phyloP scores from a whole-genome alignment of 768 basidiomycete genomes.

The Termitomyces eurrhizus region DNA sequence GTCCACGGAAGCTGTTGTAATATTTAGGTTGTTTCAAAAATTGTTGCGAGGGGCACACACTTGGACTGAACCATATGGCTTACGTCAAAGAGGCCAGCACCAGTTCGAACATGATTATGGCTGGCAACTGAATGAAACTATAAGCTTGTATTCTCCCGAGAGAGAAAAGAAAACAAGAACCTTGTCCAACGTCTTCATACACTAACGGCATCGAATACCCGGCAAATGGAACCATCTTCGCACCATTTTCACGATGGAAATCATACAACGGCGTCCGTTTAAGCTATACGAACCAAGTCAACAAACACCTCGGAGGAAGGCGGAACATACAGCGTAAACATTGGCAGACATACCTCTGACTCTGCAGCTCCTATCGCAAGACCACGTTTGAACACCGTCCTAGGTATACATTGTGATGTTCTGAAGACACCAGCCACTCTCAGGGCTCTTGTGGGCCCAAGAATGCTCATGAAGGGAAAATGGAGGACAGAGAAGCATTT shows the following conservation, averaged over 20 bases:
- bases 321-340: not conserved
- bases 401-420: slow-evolving; percentile 4
- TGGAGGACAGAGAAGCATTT: not conserved
- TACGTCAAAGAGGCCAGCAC: slow-evolving; percentile 91
- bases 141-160: not conserved
- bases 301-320: not conserved
- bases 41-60: slow-evolving; percentile 35
- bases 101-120: slow-evolving; percentile 82
- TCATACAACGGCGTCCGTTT: slow-evolving; percentile 80
- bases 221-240: slow-evolving; percentile 96
- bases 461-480: slow-evolving; percentile 7
- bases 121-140: slow-evolving; percentile 59
- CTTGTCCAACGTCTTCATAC: slow-evolving; percentile 81
- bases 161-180: slow-evolving; percentile 32
- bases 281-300: slow-evolving; percentile 24
- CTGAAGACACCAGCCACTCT: slow-evolving; percentile 5
- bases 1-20: slow-evolving; percentile 68
- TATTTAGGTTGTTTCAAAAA: not conserved
- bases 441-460: slow-evolving; percentile 7
- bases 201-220: slow-evolving; percentile 92
- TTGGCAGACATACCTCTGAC: slow-evolving; percentile 4
- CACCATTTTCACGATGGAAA: slow-evolving; percentile 78
- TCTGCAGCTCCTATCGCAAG: slow-evolving; percentile 12
- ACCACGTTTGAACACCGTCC: slow-evolving; percentile 4
- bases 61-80: slow-evolving; percentile 97